Evolutionary conservation across 169 alveolate species (phyloP).

Genomic region (Plasmodium chabaudi): DNA sequence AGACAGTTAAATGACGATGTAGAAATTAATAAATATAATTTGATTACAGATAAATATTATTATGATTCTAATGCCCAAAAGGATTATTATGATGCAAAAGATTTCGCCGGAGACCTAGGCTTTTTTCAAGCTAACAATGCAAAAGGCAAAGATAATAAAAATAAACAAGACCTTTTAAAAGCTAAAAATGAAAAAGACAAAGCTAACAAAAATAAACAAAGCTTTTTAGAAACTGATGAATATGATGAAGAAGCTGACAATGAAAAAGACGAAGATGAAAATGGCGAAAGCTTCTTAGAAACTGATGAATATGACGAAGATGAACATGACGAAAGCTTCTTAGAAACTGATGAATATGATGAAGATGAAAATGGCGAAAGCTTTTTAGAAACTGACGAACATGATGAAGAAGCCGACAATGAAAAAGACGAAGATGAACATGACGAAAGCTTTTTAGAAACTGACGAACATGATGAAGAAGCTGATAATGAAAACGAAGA

Average conservation of each 20-base stretch:
- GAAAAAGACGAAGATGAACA: conserved; percentile 23
- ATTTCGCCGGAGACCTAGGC: background rate
- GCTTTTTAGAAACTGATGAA: conserved; percentile 34
- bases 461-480: background rate
- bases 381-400: background rate
- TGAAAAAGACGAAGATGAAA: conserved; percentile 18
- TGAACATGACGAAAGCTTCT: conserved; percentile 2
- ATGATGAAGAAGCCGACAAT: background rate
- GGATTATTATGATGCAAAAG: background rate
- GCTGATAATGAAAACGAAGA: background rate
- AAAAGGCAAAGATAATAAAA: conserved; percentile 3
- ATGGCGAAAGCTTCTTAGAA: conserved; percentile 38
- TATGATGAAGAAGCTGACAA: background rate
- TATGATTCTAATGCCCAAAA: background rate
- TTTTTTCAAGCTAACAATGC: background rate
- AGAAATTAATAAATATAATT: no score
- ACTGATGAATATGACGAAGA: conserved; percentile 20
- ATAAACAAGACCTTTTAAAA: conserved; percentile 23
- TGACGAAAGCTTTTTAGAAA: no score
- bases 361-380: background rate
- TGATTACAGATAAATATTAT: background rate
- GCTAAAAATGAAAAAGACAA: background rate
- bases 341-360: conserved; percentile 1
- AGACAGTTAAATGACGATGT: no score
- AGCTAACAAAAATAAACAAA: conserved; percentile 1